Percentiles rank a stretch among this genome's conserved stretches.
Conservation (phyloP, 192 early-diverging fungal genomes). For the Dispira parvispora region DNA sequence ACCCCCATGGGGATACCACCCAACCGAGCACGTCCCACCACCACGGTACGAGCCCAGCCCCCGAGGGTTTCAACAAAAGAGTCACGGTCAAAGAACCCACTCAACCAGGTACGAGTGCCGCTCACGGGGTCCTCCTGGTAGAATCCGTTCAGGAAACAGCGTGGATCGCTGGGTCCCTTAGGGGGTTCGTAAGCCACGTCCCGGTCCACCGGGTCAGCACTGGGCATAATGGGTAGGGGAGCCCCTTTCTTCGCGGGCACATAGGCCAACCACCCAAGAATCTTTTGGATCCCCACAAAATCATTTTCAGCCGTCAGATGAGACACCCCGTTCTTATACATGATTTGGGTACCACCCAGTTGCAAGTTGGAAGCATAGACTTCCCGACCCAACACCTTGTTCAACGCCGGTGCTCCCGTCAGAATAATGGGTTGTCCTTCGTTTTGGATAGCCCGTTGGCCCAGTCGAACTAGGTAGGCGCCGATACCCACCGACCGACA, state of each 20-base stretch:
- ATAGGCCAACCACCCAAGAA: slow-evolving; percentile 86
- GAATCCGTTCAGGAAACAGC: slow-evolving; percentile 72
- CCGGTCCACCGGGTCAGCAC: slow-evolving; percentile 62
- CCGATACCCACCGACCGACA: slow-evolving; percentile 98
- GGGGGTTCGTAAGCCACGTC: slow-evolving; percentile 67
- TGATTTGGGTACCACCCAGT: slow-evolving; percentile 96
- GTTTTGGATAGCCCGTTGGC: slow-evolving; percentile 92
- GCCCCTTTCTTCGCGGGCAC: slow-evolving; percentile 60
- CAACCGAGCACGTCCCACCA: slow-evolving; percentile 83
- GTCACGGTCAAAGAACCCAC: slow-evolving; percentile 94
- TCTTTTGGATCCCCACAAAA: slow-evolving; percentile 79
- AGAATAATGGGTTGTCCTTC: slow-evolving; percentile 97
- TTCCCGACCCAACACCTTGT: slow-evolving; percentile 96
- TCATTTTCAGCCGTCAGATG: slow-evolving; percentile 93
- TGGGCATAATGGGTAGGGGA: slow-evolving; percentile 42
- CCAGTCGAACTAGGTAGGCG: slow-evolving; percentile 95
- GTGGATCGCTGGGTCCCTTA: slow-evolving; percentile 78
- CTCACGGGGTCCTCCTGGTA: slow-evolving; percentile 37
- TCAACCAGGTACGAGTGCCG: slow-evolving; percentile 35
- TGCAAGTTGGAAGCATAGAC: slow-evolving; percentile 98
- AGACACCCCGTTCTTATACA: slow-evolving; percentile 98
- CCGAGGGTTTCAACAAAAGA: slow-evolving; percentile 91
- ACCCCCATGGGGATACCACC: slow-evolving; percentile 96
- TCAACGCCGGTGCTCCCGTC: slow-evolving; percentile 89
- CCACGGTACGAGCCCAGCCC: slow-evolving; percentile 95